Base-by-base conservation (phyloP, 2,329 filamentous ascomycete genomes). In the Fusarium foetens region DNA sequence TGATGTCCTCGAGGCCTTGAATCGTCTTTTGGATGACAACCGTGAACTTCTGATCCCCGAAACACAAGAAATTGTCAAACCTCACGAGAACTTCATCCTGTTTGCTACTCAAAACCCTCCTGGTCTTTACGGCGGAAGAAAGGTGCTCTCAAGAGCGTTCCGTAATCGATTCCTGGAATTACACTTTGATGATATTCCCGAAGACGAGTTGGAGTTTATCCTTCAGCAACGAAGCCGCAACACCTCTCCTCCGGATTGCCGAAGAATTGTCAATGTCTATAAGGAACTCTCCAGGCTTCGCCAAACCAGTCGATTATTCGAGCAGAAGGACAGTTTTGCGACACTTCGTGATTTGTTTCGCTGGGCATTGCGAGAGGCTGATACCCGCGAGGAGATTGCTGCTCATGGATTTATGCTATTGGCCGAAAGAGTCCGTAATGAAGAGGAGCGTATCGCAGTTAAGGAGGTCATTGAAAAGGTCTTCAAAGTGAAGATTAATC, bases 51-150 rank as follows among this genome's bases (percentile, higher is more conserved):
- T 99, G 29, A 95, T 99, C 38, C 95, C 97, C 0, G 96, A 99
- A 80, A 98, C 96, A 0, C 96, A 99, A 81, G 95, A 99, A 80
- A 86, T 97, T 39, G 93, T 99, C 43, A 92, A 91, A 36, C 97
- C 96, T 1, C 95, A 99, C 73, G 91, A 94, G 35, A 95, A 97
- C 75, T 99, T 99, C 80, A 97, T 98, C 90, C 89, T 99, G 1
- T 99, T 99, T 78, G 96, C 96, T 4, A 99, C 96, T 0, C 96
- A 99, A 79, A 99, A 99, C 75, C 96, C 96, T 1, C 93, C 97
- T 27, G 96, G 96, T 39, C 84, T 99, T 2, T 99, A 99, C 76
- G 97, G 97, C 65, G 96, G 96, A 21, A 89, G 96, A 75, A 99
- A 99, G 79, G 91, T 94, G 1, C 86, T 99, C 12, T 98, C 96